Evolutionary conservation across 2,329 filamentous ascomycete genomes (phyloP), one percentile per base, ranked within the genome.

Genomic region (Cytospora paraplurivora): DNA sequence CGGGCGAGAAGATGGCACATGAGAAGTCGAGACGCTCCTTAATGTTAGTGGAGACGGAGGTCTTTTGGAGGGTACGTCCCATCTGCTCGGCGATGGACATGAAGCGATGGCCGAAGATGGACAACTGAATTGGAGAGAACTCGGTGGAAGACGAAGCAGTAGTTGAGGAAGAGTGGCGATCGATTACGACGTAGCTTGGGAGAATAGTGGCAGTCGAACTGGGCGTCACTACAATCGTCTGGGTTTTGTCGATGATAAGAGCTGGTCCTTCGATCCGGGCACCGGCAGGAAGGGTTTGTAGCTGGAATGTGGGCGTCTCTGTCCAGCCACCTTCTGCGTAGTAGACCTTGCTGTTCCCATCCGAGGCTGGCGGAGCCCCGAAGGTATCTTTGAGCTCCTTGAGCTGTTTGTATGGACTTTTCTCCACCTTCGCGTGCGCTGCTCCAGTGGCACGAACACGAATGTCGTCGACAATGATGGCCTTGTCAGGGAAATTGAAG

Each of bases 41-140:
- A 73, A 93, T 89, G 69, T 93, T 93, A 0, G 88, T 91, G 62
- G 85, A 89, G 15, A 93, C 88, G 68, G 86, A 88, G 0, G 89
- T 92, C 76, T 92, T 92, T 71, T 93, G 89, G n/a, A 94, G 75
- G 4, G 89, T 88, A 58, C 88, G 82, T 0, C 91, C 90, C 90
- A 93, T 93, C 71, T 93, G 90, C 74, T 93, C 91, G 0, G 91
- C 91, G 66, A 93, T 91, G 3, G 88, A 87, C 90, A 93, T 93
- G 76, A 94, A 94, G 3, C 90, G 82, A 73, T 93, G 89, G 0
- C 87, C 88, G 70, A 94, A 93, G 64, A 93, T 88, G 68, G 85
- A 89, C 1, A 94, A 80, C 74, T 90, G 83, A 68, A 93, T 90
- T 0, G 88, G 89, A 1, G 88, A 87, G 88, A 90, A 90, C 69